Conservation (phyloP, 2,329 filamentous ascomycete species). For the Shiraia bambusicola region DNA sequence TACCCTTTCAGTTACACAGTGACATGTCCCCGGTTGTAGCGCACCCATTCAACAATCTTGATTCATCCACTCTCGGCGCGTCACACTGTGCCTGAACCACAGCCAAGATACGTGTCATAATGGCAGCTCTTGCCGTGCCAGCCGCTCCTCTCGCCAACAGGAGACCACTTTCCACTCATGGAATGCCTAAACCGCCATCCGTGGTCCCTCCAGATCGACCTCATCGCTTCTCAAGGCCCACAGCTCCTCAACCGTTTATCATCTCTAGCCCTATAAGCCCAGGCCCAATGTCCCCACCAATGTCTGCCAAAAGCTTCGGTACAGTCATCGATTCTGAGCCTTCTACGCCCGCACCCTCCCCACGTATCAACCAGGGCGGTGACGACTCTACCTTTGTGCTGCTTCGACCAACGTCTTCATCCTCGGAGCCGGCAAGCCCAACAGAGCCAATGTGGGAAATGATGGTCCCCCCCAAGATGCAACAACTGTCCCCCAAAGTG, state of each 20-base stretch:
- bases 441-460: constrained; percentile 39
- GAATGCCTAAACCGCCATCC: constrained; percentile 36
- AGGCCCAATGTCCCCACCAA: constrained; percentile 36
- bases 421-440: constrained; percentile 28
- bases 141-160: constrained; percentile 22
- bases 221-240: constrained; percentile 32
- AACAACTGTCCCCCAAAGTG: constrained; percentile 2
- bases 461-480: constrained; percentile 23
- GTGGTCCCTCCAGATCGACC: constrained; percentile 30
- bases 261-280: constrained; percentile 22
- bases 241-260: constrained; percentile 17
- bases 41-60: not conserved
- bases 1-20: not conserved
- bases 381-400: constrained; percentile 30
- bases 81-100: constrained; percentile 7
- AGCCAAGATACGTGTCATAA: constrained; percentile 2
- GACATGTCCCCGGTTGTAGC: not conserved
- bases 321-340: constrained; percentile 43
- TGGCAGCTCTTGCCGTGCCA: constrained; percentile 27
- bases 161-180: constrained; percentile 35
- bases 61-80: not conserved
- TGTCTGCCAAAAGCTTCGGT: constrained; percentile 39
- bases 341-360: constrained; percentile 42
- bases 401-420: constrained; percentile 32
- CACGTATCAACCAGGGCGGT: constrained; percentile 30